These are phyloP conservation scores for Debaryomycetaceae sp. DNA, from an alignment of 1,139 yeast species.

Conservation along the genomic window DNA sequence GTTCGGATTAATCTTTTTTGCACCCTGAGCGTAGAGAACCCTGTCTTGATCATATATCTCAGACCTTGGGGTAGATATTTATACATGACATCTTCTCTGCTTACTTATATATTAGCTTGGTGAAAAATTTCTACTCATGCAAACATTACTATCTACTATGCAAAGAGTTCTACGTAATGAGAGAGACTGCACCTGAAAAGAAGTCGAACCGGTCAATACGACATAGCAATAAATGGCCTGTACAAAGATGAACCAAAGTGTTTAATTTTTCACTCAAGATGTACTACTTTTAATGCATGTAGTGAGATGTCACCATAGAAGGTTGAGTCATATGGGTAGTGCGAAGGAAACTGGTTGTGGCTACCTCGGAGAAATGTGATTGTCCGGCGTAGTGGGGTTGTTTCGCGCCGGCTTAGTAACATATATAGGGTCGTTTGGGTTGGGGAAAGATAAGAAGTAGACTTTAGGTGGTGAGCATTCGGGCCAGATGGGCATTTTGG, in stretches of 20 bases:
- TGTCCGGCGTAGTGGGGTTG: too few relatives aligned
- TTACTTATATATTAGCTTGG: neutral
- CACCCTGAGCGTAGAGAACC: neutral
- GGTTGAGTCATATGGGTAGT: too few relatives aligned
- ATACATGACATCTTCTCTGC: neutral
- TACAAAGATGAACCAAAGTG: neutral
- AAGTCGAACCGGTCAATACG: neutral
- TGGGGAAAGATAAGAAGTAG: too few relatives aligned
- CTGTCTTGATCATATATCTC: neutral
- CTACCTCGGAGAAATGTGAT: too few relatives aligned
- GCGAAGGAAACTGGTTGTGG: too few relatives aligned
- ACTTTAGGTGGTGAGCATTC: too few relatives aligned
- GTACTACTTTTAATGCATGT: neutral
- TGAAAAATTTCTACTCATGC: neutral
- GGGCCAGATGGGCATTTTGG: too few relatives aligned
- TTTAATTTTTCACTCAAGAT: neutral
- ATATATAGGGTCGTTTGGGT: too few relatives aligned
- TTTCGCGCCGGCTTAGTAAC: too few relatives aligned
- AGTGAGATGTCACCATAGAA: neutral
- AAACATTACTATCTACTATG: neutral
- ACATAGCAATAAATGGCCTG: neutral
- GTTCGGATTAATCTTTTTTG: slow-evolving; percentile 1
- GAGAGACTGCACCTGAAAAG: neutral
- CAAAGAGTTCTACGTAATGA: neutral
- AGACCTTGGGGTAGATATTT: neutral